These are phyloP conservation scores for Leonotis leonurus DNA, from an alignment of 257 asterid species.

Conservation along the genomic window DNA sequence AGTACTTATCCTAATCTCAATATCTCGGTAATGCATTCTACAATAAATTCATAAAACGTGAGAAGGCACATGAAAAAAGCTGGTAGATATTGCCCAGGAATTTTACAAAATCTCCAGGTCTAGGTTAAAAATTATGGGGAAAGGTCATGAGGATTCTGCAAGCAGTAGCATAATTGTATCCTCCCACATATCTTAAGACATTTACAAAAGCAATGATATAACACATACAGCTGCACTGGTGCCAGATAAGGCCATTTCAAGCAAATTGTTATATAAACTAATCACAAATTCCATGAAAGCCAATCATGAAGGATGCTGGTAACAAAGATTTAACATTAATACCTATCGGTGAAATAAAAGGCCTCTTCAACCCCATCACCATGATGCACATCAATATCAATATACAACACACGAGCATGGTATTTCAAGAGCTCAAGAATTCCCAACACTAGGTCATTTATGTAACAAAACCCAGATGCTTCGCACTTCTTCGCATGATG, in stretches of 20 bases:
- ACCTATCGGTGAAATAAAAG: slow-evolving; percentile 94
- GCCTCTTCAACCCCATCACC: slow-evolving; percentile 99
- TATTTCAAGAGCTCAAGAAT: slow-evolving; percentile 94
- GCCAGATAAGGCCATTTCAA: neutral
- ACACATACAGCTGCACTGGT: neutral
- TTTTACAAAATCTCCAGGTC: neutral
- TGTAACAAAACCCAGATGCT: slow-evolving; percentile 98
- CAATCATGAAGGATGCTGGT: neutral
- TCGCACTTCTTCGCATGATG: slow-evolving; percentile 99
- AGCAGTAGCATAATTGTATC: slow-evolving; percentile 3
- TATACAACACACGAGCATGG: slow-evolving; percentile 90
- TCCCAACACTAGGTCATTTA: slow-evolving; percentile 92
- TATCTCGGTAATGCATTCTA: neutral
- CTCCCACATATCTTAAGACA: slow-evolving; percentile 8
- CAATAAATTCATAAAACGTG: neutral
- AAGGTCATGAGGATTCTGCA: neutral
- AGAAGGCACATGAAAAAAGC: neutral
- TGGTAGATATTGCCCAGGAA: neutral
- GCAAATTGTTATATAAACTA: neutral
- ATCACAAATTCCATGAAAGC: neutral
- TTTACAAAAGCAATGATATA: neutral
- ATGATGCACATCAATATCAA: slow-evolving; percentile 98
- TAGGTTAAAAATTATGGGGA: neutral
- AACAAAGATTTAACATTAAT: neutral
- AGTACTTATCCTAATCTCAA: neutral